Conservation (phyloP, 495 filamentous ascomycete genomes). For the Cairneyella variabilis region DNA sequence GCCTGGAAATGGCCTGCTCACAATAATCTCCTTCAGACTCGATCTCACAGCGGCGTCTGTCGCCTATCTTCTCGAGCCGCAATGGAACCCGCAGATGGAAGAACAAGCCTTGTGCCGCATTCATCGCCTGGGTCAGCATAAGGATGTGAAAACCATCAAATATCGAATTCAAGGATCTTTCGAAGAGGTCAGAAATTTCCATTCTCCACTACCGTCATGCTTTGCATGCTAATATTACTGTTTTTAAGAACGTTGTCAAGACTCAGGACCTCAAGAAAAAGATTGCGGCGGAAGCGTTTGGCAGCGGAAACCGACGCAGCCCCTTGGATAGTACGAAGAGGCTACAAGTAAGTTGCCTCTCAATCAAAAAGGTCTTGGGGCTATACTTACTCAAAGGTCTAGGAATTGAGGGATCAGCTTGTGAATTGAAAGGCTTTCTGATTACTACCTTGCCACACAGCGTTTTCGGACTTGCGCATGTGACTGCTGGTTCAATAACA, state of each 20-base stretch:
- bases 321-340: neutral
- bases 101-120: slow-evolving; percentile 39
- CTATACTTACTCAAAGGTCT: neutral
- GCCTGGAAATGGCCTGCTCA: neutral
- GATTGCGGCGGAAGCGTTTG: neutral
- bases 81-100: slow-evolving; percentile 40
- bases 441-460: too few species aligned
- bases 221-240: too few species aligned
- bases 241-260: neutral
- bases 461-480: too few species aligned
- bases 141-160: slow-evolving; percentile 34
- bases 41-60: slow-evolving; percentile 35
- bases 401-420: neutral
- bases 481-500: too few species aligned
- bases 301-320: neutral
- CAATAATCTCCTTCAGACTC: slow-evolving; percentile 27
- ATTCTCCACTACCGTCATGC: too few species aligned
- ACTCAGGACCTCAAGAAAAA: neutral
- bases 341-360: neutral
- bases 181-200: slow-evolving; percentile 33
- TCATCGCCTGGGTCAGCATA: slow-evolving; percentile 33
- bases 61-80: slow-evolving; percentile 40
- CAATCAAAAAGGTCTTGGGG: neutral
- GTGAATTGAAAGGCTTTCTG: too few species aligned
- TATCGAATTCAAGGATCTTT: slow-evolving; percentile 31